Evolutionary conservation across 306 rosid species (phyloP), one percentile per base, ranked within the genome.

Genomic region (Vachellia collinsii): DNA sequence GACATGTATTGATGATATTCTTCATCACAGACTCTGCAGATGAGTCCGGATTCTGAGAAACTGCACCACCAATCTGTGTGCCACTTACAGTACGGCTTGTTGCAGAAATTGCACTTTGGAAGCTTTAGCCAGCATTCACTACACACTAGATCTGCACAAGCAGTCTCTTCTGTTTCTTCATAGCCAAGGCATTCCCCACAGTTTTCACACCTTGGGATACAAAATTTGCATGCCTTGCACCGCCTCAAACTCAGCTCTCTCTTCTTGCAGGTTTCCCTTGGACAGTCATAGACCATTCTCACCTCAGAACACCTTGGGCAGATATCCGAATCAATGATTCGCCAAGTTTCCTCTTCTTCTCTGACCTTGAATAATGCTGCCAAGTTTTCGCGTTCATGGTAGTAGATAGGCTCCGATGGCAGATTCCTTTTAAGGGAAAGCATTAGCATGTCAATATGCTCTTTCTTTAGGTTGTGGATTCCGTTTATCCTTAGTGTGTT

Each of bases 101-200:
- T 91, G 80, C 99, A 95, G 77, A 82, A 87, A 76, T 79, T 85
- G 81, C 98, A 95, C 77, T 95, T 93, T 11, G 97, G 97, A 81
- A 89, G 90, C 64, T 23, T 76, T 37, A 91, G 89, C 97, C 98
- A 93, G 77, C 99, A 95, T 48, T 83, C 70, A 48, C 82, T 72
- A 63, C 99, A 91, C 82, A 93, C 70, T 38, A 29, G 19, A 76
- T 89, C 93, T 73, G 61, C 85, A 82, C 99, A 93, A 7, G 86
- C 92, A 81, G 85, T 75, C 38, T 84, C 93, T 76, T 90, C 98
- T 36, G 48, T 12, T 83, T 86, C 91, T 62, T 83, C 83, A 2
- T 78, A 64, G 29, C 20, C 86, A 19, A 89, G 8, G 70, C 99
- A 95, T 29, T 68, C 73, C 3, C 97, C 97, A 14, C 99, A 95